Conservation (phyloP, 768 basidiomycete species). For the Russula sp. region DNA sequence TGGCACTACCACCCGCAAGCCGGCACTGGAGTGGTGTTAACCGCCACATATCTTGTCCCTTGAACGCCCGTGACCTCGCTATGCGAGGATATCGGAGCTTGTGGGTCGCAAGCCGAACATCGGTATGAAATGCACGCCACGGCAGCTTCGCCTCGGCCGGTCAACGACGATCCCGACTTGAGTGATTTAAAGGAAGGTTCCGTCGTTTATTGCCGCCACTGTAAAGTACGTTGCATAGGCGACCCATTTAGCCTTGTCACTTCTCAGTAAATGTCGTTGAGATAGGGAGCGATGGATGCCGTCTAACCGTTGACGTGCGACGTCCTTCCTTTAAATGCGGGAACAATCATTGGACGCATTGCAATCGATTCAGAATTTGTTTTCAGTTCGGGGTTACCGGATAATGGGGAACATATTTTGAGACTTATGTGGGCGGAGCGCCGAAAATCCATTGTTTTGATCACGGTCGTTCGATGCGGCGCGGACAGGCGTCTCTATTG, state of each 20-base stretch:
- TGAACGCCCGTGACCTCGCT: background rate
- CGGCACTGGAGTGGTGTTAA: background rate
- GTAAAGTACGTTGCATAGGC: constrained; percentile 16
- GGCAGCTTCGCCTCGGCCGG: constrained; percentile 12
- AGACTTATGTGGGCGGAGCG: constrained; percentile 19
- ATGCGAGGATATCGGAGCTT: constrained; percentile 6
- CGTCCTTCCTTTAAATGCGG: background rate
- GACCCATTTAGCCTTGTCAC: constrained; percentile 12
- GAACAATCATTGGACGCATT: constrained; percentile 2
- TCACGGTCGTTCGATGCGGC: constrained; percentile 19
- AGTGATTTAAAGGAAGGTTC: constrained; percentile 17
- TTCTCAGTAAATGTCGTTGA: constrained; percentile 12
- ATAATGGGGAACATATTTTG: background rate
- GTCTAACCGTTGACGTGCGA: constrained; percentile 14
- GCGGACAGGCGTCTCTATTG: constrained; percentile 14
- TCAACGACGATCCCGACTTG: constrained; percentile 16
- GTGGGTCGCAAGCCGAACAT: background rate
- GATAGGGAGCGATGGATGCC: background rate
- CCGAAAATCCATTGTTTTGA: constrained; percentile 9
- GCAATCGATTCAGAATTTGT: background rate
- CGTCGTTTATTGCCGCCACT: constrained; percentile 12
- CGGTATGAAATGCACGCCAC: background rate
- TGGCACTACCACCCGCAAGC: constrained; percentile 4
- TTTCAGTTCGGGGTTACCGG: constrained; percentile 1
- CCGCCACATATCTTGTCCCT: background rate